Conservation (phyloP, 495 filamentous ascomycete species). For the Xylaria intraflava region DNA sequence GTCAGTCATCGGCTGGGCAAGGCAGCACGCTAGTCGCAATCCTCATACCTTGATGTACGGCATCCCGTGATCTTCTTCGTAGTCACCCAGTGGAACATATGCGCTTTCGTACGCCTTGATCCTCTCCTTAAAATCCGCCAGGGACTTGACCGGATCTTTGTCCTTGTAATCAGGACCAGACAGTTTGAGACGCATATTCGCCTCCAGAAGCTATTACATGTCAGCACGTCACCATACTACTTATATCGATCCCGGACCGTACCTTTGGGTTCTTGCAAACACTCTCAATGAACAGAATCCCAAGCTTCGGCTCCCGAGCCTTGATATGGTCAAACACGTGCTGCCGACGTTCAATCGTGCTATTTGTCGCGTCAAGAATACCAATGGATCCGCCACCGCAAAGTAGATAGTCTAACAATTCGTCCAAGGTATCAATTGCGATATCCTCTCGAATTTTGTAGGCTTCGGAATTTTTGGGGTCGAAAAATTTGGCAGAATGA, state of each 20-base stretch:
- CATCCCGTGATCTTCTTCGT: constrained; percentile 82
- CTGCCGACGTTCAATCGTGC: constrained; percentile 78
- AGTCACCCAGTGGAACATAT: constrained; percentile 85
- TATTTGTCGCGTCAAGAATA: constrained; percentile 97
- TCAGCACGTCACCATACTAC: neutral
- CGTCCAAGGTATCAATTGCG: constrained; percentile 85
- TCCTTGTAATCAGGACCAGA: constrained; percentile 93
- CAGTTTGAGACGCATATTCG: constrained; percentile 97
- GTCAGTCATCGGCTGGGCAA: constrained; percentile 1
- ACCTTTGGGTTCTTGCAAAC: constrained; percentile 74
- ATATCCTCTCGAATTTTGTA: constrained; percentile 82
- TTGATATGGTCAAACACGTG: constrained; percentile 77
- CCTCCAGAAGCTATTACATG: constrained; percentile 60
- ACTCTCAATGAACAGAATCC: constrained; percentile 89
- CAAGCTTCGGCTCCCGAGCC: constrained; percentile 73
- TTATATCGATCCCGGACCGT: constrained; percentile 14
- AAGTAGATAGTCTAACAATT: constrained; percentile 81
- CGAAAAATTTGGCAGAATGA: constrained; percentile 90
- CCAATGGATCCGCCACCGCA: constrained; percentile 81
- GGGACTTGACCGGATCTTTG: constrained; percentile 74
- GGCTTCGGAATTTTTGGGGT: constrained; percentile 78
- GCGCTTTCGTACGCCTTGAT: constrained; percentile 90
- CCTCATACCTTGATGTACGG: constrained; percentile 69
- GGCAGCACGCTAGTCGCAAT: neutral
- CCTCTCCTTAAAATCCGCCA: constrained; percentile 87